Conservation (phyloP, 305 asterid species). For the Fraxinus angustifolia region DNA sequence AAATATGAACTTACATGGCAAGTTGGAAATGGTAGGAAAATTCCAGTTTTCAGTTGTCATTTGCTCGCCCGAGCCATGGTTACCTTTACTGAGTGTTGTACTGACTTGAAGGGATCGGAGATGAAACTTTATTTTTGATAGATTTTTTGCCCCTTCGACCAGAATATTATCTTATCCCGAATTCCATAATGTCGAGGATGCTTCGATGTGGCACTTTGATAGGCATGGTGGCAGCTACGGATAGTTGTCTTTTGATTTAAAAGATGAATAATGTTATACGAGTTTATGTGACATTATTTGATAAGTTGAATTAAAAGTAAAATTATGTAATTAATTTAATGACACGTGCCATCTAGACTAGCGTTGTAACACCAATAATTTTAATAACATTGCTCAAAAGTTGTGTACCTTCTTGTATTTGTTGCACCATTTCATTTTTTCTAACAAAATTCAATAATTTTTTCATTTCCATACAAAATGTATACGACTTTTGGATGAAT, state of each 20-base stretch:
- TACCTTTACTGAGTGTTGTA: not conserved
- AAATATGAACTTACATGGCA: not conserved
- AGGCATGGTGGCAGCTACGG: not conserved
- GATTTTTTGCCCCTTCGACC: not conserved
- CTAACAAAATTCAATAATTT: not conserved
- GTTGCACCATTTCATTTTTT: not conserved
- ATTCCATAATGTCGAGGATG: not conserved
- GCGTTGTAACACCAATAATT: too few relatives aligned
- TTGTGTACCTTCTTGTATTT: not conserved
- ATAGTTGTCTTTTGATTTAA: not conserved
- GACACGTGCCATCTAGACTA: too few relatives aligned
- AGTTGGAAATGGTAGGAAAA: not conserved
- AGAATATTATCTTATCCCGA: not conserved
- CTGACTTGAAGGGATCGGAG: not conserved
- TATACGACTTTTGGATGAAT: not conserved
- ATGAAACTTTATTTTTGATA: not conserved
- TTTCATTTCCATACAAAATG: not conserved
- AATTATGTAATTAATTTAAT: too few relatives aligned
- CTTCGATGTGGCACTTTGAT: not conserved
- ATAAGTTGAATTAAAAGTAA: too few relatives aligned
- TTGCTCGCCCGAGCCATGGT: not conserved
- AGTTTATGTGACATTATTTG: not conserved
- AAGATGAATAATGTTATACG: not conserved
- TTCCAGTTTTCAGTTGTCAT: not conserved
- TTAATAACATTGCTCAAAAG: not conserved